Evolutionary conservation across 768 basidiomycete genomes (phyloP).

Genomic region (Leucocoprinus sp.): DNA sequence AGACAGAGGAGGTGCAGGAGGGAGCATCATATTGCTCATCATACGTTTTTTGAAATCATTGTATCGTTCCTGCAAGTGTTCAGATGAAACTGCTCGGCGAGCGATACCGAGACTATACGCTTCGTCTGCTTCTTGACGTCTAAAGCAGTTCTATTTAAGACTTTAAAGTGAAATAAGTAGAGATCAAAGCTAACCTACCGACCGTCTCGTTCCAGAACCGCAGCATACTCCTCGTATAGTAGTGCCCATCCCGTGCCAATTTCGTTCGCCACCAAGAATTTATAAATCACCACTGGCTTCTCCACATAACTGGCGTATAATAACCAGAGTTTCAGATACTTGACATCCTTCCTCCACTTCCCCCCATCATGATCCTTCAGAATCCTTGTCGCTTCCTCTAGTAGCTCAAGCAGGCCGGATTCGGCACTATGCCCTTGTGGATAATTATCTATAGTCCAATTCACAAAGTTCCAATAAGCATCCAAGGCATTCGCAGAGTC

Average conservation of each 20-base stretch:
- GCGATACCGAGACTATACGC: conserved; percentile 85
- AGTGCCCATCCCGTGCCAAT: conserved; percentile 76
- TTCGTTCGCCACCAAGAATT: conserved; percentile 84
- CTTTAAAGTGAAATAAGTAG: conserved; percentile 7
- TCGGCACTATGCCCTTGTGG: conserved; percentile 87
- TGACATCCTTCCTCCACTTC: conserved; percentile 68
- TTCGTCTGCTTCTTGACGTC: conserved; percentile 84
- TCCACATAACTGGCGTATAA: conserved; percentile 92
- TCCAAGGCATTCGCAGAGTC: conserved; percentile 60
- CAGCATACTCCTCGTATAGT: conserved; percentile 90
- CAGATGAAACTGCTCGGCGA: conserved; percentile 71
- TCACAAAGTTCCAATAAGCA: conserved; percentile 76
- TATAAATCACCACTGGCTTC: conserved; percentile 79
- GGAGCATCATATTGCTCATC: conserved; percentile 48
- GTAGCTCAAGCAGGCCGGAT: conserved; percentile 82
- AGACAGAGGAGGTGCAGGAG: conserved; percentile 27
- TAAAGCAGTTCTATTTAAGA: conserved; percentile 28
- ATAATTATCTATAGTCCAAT: conserved; percentile 92
- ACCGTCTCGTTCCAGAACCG: conserved; percentile 72
- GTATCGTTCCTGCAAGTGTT: conserved; percentile 70
- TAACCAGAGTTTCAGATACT: conserved; percentile 91
- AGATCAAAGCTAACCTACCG: conserved; percentile 39
- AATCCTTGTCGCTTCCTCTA: conserved; percentile 86
- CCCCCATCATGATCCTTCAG: conserved; percentile 72
- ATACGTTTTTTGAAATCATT: conserved; percentile 88